Base-by-base conservation (phyloP, 2,329 filamentous ascomycete genomes). In the Elsinoe arachidis region DNA sequence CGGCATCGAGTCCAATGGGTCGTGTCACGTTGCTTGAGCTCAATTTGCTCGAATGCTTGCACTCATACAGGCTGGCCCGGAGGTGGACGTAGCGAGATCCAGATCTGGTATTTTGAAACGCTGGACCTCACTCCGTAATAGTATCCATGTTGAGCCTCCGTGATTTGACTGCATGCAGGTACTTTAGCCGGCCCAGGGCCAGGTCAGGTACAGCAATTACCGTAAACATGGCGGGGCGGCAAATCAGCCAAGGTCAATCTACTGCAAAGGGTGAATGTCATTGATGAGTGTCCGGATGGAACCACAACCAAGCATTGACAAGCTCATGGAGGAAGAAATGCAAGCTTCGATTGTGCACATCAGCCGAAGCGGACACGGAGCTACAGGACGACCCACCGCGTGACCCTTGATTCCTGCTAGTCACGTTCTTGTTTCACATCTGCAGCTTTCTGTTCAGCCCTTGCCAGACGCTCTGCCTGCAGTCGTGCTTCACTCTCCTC, bases 91-190 rank as follows among this genome's bases (percentile, higher is more conserved):
- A 46, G 41, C 41, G 41, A 46, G 41, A 46, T 46, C 41, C 41
- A 46, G 41, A 46, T 46, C 41, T 46, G 41, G 41, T 46, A 26
- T 19, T n/a, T 26, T 46, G 41, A 46, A 46, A 46, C 41, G 26
- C 41, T 46, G 19, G 41, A n/a, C 41, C 26, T 46, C 19, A 23
- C 41, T 46, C 41, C 41, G 41, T 46, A 46, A 46, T 46, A 23
- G 41, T 46, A 46, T 23, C 12, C 10, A 19, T 30, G 21, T 11
- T 11, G 26, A 10, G 6, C n/a, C 39, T 43, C 39, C 39, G 39
- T 15, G 19, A 43, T 15, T 21, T 23, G 39, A 19, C 15, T 11
- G 15, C 39, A 43, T 43, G 39, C 39, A 43, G 39, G 39, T 26
- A 46, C 21, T 46, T 46, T 46, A 46, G 21, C 41, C 41, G 41